A percentile compares a stretch with the other conserved stretches of the same genome.
phyloP scores from a whole-genome alignment of 2,329 filamentous ascomycete species.

The Microdochium bolleyi region DNA sequence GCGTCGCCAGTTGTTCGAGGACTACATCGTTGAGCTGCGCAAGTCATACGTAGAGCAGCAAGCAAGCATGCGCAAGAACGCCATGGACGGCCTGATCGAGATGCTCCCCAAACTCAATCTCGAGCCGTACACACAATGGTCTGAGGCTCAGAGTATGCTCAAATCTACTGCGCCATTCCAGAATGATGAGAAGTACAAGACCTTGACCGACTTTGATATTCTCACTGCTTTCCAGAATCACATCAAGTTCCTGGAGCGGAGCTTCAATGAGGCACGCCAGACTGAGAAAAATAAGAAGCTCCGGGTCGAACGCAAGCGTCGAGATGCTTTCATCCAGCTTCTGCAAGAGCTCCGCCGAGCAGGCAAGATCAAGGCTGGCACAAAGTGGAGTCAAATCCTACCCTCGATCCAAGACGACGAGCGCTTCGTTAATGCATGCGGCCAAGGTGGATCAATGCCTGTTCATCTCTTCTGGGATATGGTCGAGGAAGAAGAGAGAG shows the following conservation, averaged over 20 bases:
- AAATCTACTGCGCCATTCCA: constrained; percentile 71
- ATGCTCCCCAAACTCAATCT: constrained; percentile 74
- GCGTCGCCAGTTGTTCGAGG: constrained; percentile 83
- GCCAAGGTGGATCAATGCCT: constrained; percentile 75
- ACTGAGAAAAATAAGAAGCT: constrained; percentile 75
- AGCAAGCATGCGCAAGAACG: constrained; percentile 62
- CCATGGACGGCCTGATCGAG: constrained; percentile 74
- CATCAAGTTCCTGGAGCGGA: constrained; percentile 84
- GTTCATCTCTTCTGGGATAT: constrained; percentile 95
- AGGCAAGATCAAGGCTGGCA: constrained; percentile 80
- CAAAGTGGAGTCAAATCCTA: constrained; percentile 81
- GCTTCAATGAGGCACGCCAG: constrained; percentile 86
- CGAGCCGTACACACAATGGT: constrained; percentile 92
- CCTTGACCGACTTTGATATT: constrained; percentile 81
- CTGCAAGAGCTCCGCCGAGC: constrained; percentile 65
- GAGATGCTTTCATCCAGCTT: constrained; percentile 71
- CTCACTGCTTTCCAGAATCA: constrained; percentile 91
- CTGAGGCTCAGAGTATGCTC: constrained; percentile 77
- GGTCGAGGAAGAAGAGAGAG: constrained; percentile 86
- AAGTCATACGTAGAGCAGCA: constrained; percentile 74
- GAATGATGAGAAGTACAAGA: constrained; percentile 75
- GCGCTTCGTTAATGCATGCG: constrained; percentile 76
- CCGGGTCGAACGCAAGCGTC: constrained; percentile 75
- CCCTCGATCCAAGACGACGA: constrained; percentile 70
- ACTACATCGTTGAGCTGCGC: constrained; percentile 81